Conservation (phyloP, 2,329 filamentous ascomycete genomes). For the Neonectria hederae region DNA sequence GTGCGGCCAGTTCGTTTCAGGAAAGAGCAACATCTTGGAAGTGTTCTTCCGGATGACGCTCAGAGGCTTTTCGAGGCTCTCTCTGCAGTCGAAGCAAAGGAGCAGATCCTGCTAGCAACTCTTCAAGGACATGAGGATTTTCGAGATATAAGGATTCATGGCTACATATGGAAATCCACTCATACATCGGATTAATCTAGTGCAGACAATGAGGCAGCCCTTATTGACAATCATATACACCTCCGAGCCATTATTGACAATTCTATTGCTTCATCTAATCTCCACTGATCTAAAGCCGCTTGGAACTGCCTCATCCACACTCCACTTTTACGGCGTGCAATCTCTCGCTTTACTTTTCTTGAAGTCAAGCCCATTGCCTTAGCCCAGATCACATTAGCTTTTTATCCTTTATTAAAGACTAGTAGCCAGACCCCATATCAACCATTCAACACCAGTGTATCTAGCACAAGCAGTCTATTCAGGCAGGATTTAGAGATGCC, state of each 20-base stretch:
- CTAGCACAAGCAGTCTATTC: too few relatives aligned
- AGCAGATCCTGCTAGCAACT: constrained; percentile 14
- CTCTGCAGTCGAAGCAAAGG: constrained; percentile 1
- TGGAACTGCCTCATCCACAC: constrained; percentile 15
- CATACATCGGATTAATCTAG: not conserved
- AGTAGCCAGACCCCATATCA: not conserved
- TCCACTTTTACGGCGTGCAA: constrained; percentile 1
- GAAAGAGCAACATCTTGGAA: not conserved
- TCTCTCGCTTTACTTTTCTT: not conserved
- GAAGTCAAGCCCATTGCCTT: constrained; percentile 9
- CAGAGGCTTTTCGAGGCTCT: not conserved
- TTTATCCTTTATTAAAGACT: not conserved
- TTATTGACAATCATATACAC: not conserved
- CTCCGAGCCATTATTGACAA: constrained; percentile 10
- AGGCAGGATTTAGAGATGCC: not conserved
- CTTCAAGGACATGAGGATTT: constrained; percentile 3
- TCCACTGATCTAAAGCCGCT: constrained; percentile 8
- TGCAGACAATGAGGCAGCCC: not conserved
- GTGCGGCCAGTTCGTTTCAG: constrained; percentile 10
- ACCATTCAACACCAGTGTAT: not conserved
- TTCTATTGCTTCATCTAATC: constrained; percentile 8
- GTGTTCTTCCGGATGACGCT: not conserved
- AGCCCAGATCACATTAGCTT: not conserved
- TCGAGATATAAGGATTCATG: not conserved
- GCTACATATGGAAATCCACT: not conserved